Percentiles rank a stretch among this genome's conserved stretches.
phyloP scores from a whole-genome alignment of 2,329 filamentous ascomycete genomes.

The Penicillium verrucosum region DNA sequence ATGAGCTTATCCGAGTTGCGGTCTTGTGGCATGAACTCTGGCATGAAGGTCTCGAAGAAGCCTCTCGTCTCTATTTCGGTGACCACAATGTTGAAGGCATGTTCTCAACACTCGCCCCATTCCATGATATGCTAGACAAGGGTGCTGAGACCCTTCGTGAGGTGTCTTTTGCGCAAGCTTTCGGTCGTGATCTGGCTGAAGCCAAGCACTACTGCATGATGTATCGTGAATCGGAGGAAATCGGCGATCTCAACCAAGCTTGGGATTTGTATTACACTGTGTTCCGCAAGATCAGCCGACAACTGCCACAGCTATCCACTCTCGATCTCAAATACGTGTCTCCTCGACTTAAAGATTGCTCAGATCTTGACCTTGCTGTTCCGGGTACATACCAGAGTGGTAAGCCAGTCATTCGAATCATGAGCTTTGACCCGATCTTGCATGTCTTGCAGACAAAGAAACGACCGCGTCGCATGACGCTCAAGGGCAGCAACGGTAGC shows the following conservation, averaged over 20 bases:
- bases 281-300: constrained; percentile 90
- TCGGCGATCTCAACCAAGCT: constrained; percentile 92
- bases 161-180: constrained; percentile 95
- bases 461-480: constrained; percentile 81
- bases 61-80: constrained; percentile 92
- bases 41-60: constrained; percentile 97
- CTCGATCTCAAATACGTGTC: constrained; percentile 96
- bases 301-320: constrained; percentile 86
- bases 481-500: constrained; percentile 83
- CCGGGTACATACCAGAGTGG: constrained; percentile 88
- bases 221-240: constrained; percentile 82
- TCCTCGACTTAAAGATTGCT: constrained; percentile 81
- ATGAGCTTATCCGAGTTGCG: constrained; percentile 93
- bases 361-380: constrained; percentile 87
- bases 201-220: constrained; percentile 94
- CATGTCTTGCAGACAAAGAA: constrained; percentile 97
- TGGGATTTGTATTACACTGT: constrained; percentile 99
- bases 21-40: constrained; percentile 98
- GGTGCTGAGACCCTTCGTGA: constrained; percentile 92
- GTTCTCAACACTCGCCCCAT: constrained; percentile 83
- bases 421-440: constrained; percentile 84
- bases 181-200: constrained; percentile 90
- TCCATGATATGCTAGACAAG: constrained; percentile 86
- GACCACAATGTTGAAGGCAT: constrained; percentile 97
- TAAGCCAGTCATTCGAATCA: constrained; percentile 76